Conservation (phyloP, 2,329 filamentous ascomycete species). For the Colletotrichum tanaceti region DNA sequence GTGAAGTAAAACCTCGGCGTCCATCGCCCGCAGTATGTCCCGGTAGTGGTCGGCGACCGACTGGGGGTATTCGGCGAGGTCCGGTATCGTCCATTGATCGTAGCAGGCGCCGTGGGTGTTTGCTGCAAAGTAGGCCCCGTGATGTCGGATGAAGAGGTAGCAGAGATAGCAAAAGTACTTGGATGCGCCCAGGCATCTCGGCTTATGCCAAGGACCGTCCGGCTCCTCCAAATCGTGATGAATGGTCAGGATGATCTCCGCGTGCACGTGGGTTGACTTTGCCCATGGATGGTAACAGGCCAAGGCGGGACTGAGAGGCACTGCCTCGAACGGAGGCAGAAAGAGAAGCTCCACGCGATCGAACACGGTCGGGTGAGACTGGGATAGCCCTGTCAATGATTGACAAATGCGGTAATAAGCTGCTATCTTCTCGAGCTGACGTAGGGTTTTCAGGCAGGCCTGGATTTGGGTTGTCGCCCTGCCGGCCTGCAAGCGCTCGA, state of each 20-base stretch:
- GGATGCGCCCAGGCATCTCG: conserved; percentile 40
- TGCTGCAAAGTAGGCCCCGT: conserved; percentile 39
- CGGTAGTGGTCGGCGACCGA: conserved; percentile 27
- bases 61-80: conserved; percentile 39
- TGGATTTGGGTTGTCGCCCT: conserved; percentile 38
- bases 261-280: conserved; percentile 39
- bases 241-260: conserved; percentile 37
- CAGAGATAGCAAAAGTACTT: conserved; percentile 42
- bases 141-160: conserved; percentile 39
- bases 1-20: conserved; percentile 24
- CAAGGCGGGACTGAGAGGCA: conserved; percentile 25
- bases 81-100: conserved; percentile 41
- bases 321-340: conserved; percentile 35
- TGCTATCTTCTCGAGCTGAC: conserved; percentile 41
- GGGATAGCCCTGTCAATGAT: conserved; percentile 22
- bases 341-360: conserved; percentile 31
- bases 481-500: conserved; percentile 27
- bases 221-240: conserved; percentile 35
- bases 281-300: conserved; percentile 41
- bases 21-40: conserved; percentile 30
- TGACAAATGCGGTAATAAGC: conserved; percentile 38
- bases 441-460: conserved; percentile 40
- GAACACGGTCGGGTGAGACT: conserved; percentile 24
- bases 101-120: conserved; percentile 41
- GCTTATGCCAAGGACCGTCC: conserved; percentile 17